These are phyloP conservation scores for Amborella trichopoda DNA, from an alignment of 164 flowering plant species.

Conservation along the genomic window DNA sequence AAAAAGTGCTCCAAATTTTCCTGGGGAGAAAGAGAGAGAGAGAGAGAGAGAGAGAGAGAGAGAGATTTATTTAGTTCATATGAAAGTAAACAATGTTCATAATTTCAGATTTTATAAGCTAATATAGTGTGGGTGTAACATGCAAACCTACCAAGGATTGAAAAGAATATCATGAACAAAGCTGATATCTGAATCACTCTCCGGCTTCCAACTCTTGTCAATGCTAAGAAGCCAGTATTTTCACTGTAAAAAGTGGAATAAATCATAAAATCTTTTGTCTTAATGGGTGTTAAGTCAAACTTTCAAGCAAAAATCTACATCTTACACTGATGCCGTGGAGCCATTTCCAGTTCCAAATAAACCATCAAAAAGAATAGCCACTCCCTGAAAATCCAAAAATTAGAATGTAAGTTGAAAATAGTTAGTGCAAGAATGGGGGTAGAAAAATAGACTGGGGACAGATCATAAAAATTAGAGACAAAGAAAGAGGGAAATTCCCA, in stretches of 20 bases:
- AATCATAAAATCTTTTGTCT: too few relatives aligned
- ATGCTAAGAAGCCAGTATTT: conserved; percentile 67
- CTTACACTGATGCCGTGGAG: conserved; percentile 80
- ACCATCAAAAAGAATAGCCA: conserved; percentile 61
- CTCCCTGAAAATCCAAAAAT: conserved; percentile 39
- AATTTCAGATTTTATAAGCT: background rate
- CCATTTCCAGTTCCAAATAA: conserved; percentile 70
- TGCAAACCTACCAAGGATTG: conserved; percentile 41
- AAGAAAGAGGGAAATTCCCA: too few relatives aligned
- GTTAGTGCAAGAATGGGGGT: background rate
- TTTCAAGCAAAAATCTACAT: background rate
- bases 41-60: background rate
- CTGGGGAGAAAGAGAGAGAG: conserved; percentile 5
- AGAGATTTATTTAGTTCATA: background rate
- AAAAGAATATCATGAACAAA: conserved; percentile 64
- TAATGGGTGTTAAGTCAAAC: too few relatives aligned
- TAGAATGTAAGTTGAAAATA: background rate
- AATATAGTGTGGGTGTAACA: background rate
- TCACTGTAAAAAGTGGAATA: conserved; percentile 26
- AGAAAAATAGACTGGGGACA: background rate
- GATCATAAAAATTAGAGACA: background rate
- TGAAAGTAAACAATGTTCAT: too few relatives aligned
- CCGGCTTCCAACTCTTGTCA: conserved; percentile 70
- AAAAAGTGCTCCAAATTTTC: conserved; percentile 20
- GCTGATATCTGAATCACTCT: conserved; percentile 65